A percentile compares a stretch with the other conserved stretches of the same genome.
These are phyloP conservation scores for Aphanocladium album DNA, from an alignment of 2,329 filamentous ascomycete species.

Conservation along the genomic window DNA sequence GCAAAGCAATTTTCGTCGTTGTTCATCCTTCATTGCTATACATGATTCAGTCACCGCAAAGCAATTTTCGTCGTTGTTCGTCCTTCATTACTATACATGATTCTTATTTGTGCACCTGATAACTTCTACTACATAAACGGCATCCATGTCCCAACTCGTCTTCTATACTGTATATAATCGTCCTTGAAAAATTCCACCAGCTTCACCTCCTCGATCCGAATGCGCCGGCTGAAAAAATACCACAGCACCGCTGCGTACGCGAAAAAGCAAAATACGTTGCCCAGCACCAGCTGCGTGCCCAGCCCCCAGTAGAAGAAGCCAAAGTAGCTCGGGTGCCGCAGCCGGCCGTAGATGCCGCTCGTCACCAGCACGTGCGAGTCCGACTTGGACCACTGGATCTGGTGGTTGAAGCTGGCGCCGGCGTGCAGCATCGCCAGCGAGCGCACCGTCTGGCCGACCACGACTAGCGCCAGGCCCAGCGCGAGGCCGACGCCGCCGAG, in stretches of 20 bases:
- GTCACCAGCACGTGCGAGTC: constrained; percentile 76
- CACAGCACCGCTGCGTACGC: constrained; percentile 73
- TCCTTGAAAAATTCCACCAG: constrained; percentile 78
- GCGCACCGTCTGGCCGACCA: constrained; percentile 68
- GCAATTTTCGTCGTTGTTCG: too few relatives aligned
- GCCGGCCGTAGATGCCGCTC: constrained; percentile 66
- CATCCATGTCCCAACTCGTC: constrained; percentile 69
- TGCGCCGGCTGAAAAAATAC: constrained; percentile 75
- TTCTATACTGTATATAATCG: constrained; percentile 71
- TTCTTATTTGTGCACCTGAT: too few relatives aligned
- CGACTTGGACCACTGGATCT: constrained; percentile 66
- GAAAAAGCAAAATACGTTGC: constrained; percentile 73
- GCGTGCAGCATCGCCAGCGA: constrained; percentile 86
- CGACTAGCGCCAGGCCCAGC: constrained; percentile 59
- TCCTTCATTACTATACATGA: neutral
- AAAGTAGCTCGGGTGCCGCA: constrained; percentile 91
- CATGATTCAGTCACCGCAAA: too few relatives aligned
- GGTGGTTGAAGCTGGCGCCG: constrained; percentile 87
- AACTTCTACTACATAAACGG: constrained; percentile 49
- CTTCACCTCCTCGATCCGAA: constrained; percentile 71
- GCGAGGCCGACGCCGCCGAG: constrained; percentile 36
- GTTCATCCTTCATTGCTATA: too few relatives aligned
- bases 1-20: too few relatives aligned
- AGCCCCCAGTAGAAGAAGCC: constrained; percentile 98
- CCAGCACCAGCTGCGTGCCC: constrained; percentile 87